These are phyloP conservation scores for Fusarium sp. DNA, from an alignment of 2,329 filamentous ascomycete species.

Conservation along the genomic window DNA sequence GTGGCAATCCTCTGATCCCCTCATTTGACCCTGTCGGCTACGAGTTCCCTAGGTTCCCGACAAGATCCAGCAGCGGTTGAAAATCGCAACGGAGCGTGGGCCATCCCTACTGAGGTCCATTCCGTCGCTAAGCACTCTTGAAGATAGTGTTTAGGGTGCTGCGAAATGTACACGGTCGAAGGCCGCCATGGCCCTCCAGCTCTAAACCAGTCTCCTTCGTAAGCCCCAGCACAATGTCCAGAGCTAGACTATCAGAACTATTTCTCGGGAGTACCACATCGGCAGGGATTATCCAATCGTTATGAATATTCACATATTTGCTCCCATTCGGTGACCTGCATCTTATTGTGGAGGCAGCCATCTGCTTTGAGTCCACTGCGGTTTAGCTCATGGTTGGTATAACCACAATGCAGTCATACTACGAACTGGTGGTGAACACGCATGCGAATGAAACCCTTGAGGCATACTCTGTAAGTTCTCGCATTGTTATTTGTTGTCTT, in stretches of 20 bases:
- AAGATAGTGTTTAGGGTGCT: background rate
- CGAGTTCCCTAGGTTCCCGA: background rate
- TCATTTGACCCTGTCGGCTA: background rate
- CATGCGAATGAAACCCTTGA: background rate
- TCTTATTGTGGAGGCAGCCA: background rate
- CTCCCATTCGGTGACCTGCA: background rate
- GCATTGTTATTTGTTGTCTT: background rate
- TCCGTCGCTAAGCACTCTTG: background rate
- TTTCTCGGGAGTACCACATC: background rate
- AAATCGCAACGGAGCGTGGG: background rate
- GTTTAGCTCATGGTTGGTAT: background rate
- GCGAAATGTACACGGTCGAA: background rate
- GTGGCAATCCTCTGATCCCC: background rate
- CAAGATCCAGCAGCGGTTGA: background rate
- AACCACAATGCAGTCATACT: background rate
- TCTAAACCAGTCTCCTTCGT: background rate
- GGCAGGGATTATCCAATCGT: background rate
- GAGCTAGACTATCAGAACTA: background rate
- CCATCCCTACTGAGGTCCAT: background rate
- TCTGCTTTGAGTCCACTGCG: background rate
- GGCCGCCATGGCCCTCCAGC: background rate
- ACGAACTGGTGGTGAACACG: background rate
- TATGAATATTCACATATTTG: background rate
- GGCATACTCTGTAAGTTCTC: background rate
- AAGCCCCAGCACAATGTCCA: background rate